Evolutionary conservation across 306 rosid genomes (phyloP).

Genomic region (Arachis hypogaea): DNA sequence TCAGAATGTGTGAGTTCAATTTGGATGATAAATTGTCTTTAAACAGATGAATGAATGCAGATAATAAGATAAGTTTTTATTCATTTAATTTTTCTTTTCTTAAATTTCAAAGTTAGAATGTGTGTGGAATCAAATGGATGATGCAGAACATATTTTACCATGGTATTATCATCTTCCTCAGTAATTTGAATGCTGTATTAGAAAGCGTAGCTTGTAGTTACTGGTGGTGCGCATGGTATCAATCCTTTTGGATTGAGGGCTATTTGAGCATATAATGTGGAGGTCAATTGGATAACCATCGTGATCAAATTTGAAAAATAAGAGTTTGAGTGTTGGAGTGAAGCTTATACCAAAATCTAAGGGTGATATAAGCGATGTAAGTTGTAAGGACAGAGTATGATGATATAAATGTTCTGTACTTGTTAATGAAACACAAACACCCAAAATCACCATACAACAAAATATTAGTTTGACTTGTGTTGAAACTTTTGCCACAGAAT

Average conservation of each 20-base stretch:
- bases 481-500: slow-evolving; percentile 51
- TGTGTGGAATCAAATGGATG: slow-evolving; percentile 19
- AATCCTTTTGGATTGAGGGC: slow-evolving; percentile 7
- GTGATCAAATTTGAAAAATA: too few relatives aligned
- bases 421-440: not conserved
- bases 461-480: slow-evolving; percentile 1
- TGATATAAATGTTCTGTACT: too few relatives aligned
- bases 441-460: slow-evolving; percentile 11
- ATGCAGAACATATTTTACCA: not conserved
- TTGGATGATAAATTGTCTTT: slow-evolving; percentile 25
- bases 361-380: too few relatives aligned
- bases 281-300: too few relatives aligned
- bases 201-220: slow-evolving; percentile 1
- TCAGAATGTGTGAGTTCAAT: slow-evolving; percentile 15
- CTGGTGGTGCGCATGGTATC: not conserved
- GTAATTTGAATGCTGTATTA: not conserved
- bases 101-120: not conserved
- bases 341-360: too few relatives aligned
- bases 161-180: not conserved
- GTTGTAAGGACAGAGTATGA: too few relatives aligned
- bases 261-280: not conserved
- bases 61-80: not conserved
- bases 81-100: slow-evolving; percentile 17
- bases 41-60: slow-evolving; percentile 17
- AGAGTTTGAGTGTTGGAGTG: too few relatives aligned